phyloP scores from a whole-genome alignment of 2,329 filamentous ascomycete genomes.

The Elsinoe perseae region DNA sequence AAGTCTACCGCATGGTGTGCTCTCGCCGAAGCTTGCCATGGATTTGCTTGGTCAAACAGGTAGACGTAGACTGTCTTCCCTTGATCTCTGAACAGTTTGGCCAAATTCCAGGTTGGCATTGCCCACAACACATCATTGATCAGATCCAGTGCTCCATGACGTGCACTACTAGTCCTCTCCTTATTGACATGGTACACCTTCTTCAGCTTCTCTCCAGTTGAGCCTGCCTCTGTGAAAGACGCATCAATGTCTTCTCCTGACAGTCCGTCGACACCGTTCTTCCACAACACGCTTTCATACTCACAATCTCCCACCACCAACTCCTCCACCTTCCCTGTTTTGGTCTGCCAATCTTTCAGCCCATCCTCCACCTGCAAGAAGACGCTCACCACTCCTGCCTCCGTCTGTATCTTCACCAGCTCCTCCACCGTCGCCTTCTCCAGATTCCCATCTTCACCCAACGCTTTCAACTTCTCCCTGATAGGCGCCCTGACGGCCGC shows the following conservation, averaged over 20 bases:
- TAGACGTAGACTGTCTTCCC: conserved; percentile 34
- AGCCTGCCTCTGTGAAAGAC: conserved; percentile 29
- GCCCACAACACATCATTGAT: conserved; percentile 31
- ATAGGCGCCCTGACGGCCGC: conserved; percentile 27
- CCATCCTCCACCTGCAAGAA: conserved; percentile 36
- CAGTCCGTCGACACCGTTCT: conserved; percentile 35
- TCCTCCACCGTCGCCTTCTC: conserved; percentile 26
- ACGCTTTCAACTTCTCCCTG: conserved; percentile 12
- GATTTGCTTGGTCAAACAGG: conserved; percentile 40
- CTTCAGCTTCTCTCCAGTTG: conserved; percentile 30
- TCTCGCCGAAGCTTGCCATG: conserved; percentile 41
- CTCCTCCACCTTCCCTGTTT: conserved; percentile 29
- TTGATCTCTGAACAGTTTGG: conserved; percentile 17
- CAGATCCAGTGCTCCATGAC: conserved; percentile 36
- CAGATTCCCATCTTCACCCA: conserved; percentile 24
- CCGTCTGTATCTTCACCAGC: conserved; percentile 32
- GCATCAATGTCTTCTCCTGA: conserved; percentile 30
- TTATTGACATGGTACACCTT: conserved; percentile 37
- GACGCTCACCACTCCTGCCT: conserved; percentile 35
- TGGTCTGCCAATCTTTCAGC: conserved; percentile 34
- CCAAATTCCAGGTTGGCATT: conserved; percentile 23
- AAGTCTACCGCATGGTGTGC: conserved; percentile 44
- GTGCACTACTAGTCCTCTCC: conserved; percentile 35
- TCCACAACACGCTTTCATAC: conserved; percentile 40
- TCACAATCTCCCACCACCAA: conserved; percentile 40